Evolutionary conservation across 768 basidiomycete genomes (phyloP).

Genomic region (Suillus clintonianus): DNA sequence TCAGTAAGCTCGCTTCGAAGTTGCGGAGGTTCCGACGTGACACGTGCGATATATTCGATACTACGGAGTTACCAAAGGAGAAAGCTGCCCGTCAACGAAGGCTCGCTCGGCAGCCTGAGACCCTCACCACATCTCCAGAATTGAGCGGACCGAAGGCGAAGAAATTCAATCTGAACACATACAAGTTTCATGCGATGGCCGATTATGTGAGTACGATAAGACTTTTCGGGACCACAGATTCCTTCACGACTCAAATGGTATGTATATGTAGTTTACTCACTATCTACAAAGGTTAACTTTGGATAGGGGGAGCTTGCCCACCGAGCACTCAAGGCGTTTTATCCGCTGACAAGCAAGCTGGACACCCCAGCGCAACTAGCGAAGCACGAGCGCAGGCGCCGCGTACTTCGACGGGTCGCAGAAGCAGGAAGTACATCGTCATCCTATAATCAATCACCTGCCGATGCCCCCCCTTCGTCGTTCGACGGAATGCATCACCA

Average conservation of each 20-base stretch:
- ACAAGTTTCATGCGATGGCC: constrained; percentile 28
- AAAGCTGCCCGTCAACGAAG: constrained; percentile 26
- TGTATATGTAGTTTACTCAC: too few species aligned
- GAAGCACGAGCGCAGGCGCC: neutral
- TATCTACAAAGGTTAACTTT: too few species aligned
- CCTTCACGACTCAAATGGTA: neutral
- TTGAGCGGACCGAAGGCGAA: constrained; percentile 1
- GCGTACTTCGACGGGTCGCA: neutral
- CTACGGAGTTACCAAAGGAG: constrained; percentile 40
- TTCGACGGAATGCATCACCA: too few species aligned
- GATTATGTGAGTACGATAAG: constrained; percentile 19
- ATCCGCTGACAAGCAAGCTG: constrained; percentile 36
- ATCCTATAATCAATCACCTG: too few species aligned
- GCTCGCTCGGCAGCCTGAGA: neutral
- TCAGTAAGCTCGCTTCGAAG: neutral
- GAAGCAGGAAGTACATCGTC: too few species aligned
- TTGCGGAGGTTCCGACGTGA: constrained; percentile 30
- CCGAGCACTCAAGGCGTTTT: constrained; percentile 35
- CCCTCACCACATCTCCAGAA: too few species aligned
- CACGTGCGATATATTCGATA: constrained; percentile 26
- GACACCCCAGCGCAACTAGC: constrained; percentile 31
- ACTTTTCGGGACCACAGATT: neutral
- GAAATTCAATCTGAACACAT: constrained; percentile 20
- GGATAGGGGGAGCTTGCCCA: constrained; percentile 43
- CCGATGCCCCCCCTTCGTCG: too few species aligned